Base-by-base conservation (phyloP, 2,329 filamentous ascomycete genomes). In the Pseudogymnoascus sp. region DNA sequence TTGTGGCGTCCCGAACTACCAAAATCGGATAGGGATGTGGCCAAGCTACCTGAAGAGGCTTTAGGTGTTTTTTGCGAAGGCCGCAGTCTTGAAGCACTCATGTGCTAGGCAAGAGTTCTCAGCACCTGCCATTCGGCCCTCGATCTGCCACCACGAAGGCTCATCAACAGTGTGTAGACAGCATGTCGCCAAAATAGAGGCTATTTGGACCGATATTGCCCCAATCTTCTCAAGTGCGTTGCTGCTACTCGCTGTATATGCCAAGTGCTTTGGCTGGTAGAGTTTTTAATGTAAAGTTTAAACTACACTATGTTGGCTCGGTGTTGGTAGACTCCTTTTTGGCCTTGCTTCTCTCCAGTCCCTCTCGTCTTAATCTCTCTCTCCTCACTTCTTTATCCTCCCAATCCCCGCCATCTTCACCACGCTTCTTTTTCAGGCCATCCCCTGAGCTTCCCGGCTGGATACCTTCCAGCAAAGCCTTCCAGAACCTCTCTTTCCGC, bases 401-500 rank as follows among this genome's bases (percentile, higher is more conserved):
- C 83, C 84, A 84, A 63, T 76, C 74, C 54, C 73, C 72, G 17
- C 76, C 78, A 17, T 72, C 69, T 31, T 68, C 66, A 57, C 74
- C 72, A 35, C 68, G 63, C 60, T 67, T 67, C 62, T 61, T 65
- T 36, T 59, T 63, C 58, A 21, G 13, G n/a, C 47, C 29, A 33
- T 62, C 59, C 37, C 21, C 62, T 5, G 71, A 70, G 44, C n/a
- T 57, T 26, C 60, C 63, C 31, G 58, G 57, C 35, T 59, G 60
- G 4, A 26, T 31, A n/a, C 61, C 26, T 54, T 67, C 64, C 36
- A 33, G 62, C 57, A 72, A 62, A 5, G 82, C 79, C 1, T 69
- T 66, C 47, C 80, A 77, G 66, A 93, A 91, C 41, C 87, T 78
- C 57, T 79, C 78, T 64, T 88, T 91, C 50, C 89, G 79, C 67